Evolutionary conservation across 148 eudicot species (phyloP), one percentile per base, ranked within the genome.

Genomic region (Vaccinium myrtillus): DNA sequence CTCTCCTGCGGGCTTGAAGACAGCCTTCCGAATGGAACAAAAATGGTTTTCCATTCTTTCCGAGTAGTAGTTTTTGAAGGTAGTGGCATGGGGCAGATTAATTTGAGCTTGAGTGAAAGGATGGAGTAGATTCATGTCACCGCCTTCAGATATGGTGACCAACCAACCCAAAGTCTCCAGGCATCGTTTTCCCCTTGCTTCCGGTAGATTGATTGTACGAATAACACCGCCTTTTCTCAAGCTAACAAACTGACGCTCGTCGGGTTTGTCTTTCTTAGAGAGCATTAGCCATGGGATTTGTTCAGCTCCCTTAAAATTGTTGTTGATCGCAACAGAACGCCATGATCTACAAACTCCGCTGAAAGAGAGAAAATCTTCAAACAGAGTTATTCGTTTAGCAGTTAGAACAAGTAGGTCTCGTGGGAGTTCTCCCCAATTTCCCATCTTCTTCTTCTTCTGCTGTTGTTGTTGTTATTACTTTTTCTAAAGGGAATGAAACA

Each of bases 221-320:
- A 79, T 36, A 10, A n/a, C 32, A 21, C 43, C 15, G 16, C 67
- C 48, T 12, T 79, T 79, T 8, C 49, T 8, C 5, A 54, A 49
- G 5, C 59, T 79, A 15, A 15, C 13, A 30, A 79, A 79, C 0
- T 7, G 21, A 8, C 82, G 70, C 2, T 53, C 3, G 56, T 79
- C 25, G 12, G 3, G 3, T n/a, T 55, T 32, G 1, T 27, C 82
- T 55, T 56, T 7, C 8, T 56, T 25, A 0, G 70, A 48, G 39
- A 79, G 69, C 82, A 79, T 79, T 3, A 79, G 82, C 82, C 82
- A 79, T 27, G 69, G 82, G 6, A 56, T 3, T 32, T 79, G 82
- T 10, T 16, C 16, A 56, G 48, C 80, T 82, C 8, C 23, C 1
- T 61, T 61, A 8, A 61, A 18, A 19, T 61, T 61, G 23, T 61